These are phyloP conservation scores for Capsicum chinense DNA, from an alignment of 257 asterid species.

Conservation along the genomic window DNA sequence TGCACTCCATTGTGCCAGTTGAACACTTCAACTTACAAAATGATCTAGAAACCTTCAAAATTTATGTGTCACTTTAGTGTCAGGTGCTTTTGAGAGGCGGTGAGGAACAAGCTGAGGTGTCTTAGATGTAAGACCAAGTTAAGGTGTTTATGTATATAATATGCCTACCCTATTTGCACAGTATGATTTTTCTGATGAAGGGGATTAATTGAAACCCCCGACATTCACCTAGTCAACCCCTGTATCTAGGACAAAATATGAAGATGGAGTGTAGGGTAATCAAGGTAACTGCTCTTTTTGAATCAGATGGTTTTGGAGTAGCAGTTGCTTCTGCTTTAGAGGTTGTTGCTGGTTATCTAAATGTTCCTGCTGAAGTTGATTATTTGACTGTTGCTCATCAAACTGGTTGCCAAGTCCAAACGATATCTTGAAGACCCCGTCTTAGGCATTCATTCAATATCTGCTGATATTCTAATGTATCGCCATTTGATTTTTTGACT, in stretches of 20 bases:
- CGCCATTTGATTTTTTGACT: slow-evolving; percentile 75
- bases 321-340: not conserved
- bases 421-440: slow-evolving; percentile 82
- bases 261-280: slow-evolving; percentile 22
- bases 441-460: slow-evolving; percentile 60
- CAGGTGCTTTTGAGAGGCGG: not conserved
- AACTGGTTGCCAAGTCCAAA: slow-evolving; percentile 67
- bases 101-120: not conserved
- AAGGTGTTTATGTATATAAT: not conserved
- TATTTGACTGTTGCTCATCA: not conserved
- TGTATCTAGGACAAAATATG: not conserved
- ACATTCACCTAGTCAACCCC: not conserved
- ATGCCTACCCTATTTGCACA: not conserved
- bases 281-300: slow-evolving; percentile 60
- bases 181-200: not conserved
- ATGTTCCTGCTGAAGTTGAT: slow-evolving; percentile 24
- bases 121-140: not conserved
- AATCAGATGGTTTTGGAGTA: slow-evolving; percentile 26
- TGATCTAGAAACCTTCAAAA: not conserved
- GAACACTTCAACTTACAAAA: not conserved
- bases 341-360: slow-evolving; percentile 24
- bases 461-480: slow-evolving; percentile 69
- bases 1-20: not conserved
- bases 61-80: not conserved
- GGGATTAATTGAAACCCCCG: not conserved